These are phyloP conservation scores for Rosa hybrid DNA, from an alignment of 331 rosid genomes.

Conservation along the genomic window DNA sequence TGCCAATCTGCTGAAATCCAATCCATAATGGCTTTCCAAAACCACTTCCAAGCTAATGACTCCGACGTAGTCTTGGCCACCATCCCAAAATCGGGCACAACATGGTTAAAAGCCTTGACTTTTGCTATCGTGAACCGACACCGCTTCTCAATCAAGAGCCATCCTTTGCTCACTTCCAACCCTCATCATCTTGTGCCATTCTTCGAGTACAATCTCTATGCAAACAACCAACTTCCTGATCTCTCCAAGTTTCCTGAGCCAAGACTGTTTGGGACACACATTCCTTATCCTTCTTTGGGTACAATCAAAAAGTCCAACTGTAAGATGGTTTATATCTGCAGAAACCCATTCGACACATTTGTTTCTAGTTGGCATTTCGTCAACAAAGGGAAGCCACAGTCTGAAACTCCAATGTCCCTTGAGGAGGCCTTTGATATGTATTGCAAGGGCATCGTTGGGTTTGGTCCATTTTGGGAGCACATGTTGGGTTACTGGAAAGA, in stretches of 20 bases:
- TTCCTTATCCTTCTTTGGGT: constrained; percentile 42
- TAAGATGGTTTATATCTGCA: constrained; percentile 41
- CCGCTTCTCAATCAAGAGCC: constrained; percentile 12
- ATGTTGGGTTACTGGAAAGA: constrained; percentile 57
- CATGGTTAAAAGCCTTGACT: constrained; percentile 49
- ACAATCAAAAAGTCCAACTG: constrained; percentile 30
- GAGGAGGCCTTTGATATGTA: constrained; percentile 54
- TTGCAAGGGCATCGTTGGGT: constrained; percentile 45
- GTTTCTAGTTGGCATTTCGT: constrained; percentile 40
- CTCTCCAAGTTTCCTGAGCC: constrained; percentile 37
- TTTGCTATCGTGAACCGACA: constrained; percentile 33
- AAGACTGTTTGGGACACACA: constrained; percentile 56
- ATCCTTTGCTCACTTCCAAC: constrained; percentile 44
- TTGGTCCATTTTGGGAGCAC: constrained; percentile 54
- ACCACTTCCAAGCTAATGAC: constrained; percentile 51
- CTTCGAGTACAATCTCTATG: constrained; percentile 50
- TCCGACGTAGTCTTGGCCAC: constrained; percentile 39
- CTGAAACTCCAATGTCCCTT: constrained; percentile 17
- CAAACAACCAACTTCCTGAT: constrained; percentile 31
- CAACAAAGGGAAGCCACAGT: constrained; percentile 31
- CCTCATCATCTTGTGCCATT: constrained; percentile 63
- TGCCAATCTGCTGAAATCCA: constrained; percentile 44
- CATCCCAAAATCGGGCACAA: constrained; percentile 56
- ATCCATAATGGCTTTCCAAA: constrained; percentile 41
- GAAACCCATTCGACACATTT: constrained; percentile 55